Evolutionary conservation across 371 early-diverging fungal species (phyloP).

Genomic region (Mucor circinelloides): DNA sequence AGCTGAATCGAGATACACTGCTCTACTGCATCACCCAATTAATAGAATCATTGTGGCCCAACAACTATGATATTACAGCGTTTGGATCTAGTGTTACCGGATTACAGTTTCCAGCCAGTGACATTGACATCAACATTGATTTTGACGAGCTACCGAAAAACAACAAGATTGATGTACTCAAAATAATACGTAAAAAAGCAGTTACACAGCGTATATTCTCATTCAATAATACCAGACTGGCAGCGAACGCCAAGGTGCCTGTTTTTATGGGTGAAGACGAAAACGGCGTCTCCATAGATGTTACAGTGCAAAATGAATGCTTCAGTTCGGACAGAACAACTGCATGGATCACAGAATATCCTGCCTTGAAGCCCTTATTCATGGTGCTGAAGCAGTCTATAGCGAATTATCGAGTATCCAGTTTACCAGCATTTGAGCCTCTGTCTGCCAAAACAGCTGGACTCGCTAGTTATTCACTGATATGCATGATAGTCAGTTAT

Average conservation of each 20-base stretch:
- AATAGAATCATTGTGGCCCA: neutral
- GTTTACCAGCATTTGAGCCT: slow-evolving; percentile 9
- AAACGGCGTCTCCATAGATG: slow-evolving; percentile 17
- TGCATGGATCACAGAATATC: slow-evolving; percentile 23
- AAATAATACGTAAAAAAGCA: slow-evolving; percentile 7
- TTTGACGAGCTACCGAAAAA: neutral
- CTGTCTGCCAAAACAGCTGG: slow-evolving; percentile 22
- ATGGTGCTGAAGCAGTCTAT: slow-evolving; percentile 28
- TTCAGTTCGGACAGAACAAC: slow-evolving; percentile 26
- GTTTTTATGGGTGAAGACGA: slow-evolving; percentile 9
- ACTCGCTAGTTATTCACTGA: slow-evolving; percentile 24
- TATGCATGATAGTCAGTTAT: slow-evolving; percentile 33
- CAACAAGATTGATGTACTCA: neutral
- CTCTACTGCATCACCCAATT: neutral
- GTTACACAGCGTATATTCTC: neutral
- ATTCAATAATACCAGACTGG: neutral
- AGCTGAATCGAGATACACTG: slow-evolving; percentile 4
- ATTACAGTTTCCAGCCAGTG: slow-evolving; percentile 29
- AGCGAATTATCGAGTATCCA: neutral
- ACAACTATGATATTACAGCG: neutral
- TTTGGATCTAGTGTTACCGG: slow-evolving; percentile 29
- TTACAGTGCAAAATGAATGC: slow-evolving; percentile 19
- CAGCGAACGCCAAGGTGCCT: slow-evolving; percentile 16
- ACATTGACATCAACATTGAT: slow-evolving; percentile 27
- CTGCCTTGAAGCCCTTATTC: slow-evolving; percentile 24